phyloP scores from a whole-genome alignment of 352 stramenopile genomes.

The Phytophthora meadii region DNA sequence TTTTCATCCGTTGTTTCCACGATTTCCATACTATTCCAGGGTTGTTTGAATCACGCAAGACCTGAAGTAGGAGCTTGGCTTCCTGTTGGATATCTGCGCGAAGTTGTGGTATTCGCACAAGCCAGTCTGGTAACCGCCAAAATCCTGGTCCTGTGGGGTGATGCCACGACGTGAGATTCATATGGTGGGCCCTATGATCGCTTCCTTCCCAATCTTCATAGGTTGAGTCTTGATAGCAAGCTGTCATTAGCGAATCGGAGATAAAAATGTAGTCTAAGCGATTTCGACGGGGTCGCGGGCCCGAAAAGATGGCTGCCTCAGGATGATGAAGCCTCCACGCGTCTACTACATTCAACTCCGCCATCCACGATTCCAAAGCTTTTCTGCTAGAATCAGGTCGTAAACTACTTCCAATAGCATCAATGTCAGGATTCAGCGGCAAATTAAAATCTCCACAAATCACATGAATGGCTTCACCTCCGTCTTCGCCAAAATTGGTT shows the following conservation, averaged over 20 bases:
- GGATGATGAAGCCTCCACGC: slow-evolving; percentile 19
- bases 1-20: slow-evolving; percentile 12
- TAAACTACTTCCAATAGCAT: background rate
- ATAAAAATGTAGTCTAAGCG: slow-evolving; percentile 16
- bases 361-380: background rate
- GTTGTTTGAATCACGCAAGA: background rate
- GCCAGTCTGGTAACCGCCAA: slow-evolving; percentile 14
- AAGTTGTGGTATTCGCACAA: slow-evolving; percentile 7
- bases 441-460: slow-evolving; percentile 1
- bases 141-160: slow-evolving; percentile 7
- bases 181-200: slow-evolving; percentile 13
- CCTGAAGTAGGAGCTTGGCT: background rate
- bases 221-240: slow-evolving; percentile 7
- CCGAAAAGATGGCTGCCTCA: background rate
- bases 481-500: slow-evolving; percentile 1
- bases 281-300: background rate
- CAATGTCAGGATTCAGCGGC: background rate
- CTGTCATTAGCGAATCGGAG: background rate
- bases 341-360: slow-evolving; percentile 1
- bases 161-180: slow-evolving; percentile 17
- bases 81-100: slow-evolving; percentile 4
- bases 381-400: background rate
- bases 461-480: background rate
- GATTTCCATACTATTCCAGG: background rate
- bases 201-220: slow-evolving; percentile 8